A percentile compares a stretch with the other conserved stretches of the same genome.
These are phyloP conservation scores for Phylloporus sp. DNA, from an alignment of 768 basidiomycete species.

Conservation along the genomic window DNA sequence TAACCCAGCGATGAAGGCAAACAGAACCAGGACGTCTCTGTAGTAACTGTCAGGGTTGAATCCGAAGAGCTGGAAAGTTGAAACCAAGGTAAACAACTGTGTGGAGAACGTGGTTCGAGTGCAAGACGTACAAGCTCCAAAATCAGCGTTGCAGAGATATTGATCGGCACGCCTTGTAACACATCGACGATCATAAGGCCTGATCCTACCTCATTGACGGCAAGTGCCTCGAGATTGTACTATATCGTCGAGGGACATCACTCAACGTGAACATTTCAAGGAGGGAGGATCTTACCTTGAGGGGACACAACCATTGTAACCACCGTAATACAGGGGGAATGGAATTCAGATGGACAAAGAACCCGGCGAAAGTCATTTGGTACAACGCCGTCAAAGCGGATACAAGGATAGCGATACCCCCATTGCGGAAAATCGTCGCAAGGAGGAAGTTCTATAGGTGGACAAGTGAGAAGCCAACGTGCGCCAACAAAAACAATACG, in stretches of 20 bases:
- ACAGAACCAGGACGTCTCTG: constrained; percentile 81
- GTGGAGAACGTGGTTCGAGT: background rate
- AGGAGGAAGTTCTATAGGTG: constrained; percentile 80
- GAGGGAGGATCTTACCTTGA: constrained; percentile 43
- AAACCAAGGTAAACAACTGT: background rate
- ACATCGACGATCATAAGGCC: constrained; percentile 81
- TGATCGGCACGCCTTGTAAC: constrained; percentile 76
- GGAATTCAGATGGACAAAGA: constrained; percentile 81
- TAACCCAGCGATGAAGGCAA: constrained; percentile 83
- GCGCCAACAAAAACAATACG: constrained; percentile 25
- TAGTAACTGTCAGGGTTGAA: constrained; percentile 83
- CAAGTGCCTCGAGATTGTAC: constrained; percentile 77
- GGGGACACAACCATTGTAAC: constrained; percentile 87
- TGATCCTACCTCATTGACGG: constrained; percentile 89
- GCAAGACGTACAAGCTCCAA: constrained; percentile 66
- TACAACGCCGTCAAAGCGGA: constrained; percentile 73
- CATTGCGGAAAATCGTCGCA: constrained; percentile 77
- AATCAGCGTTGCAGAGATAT: constrained; percentile 77
- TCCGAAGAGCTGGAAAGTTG: constrained; percentile 65
- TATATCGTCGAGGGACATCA: background rate
- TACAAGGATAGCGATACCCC: constrained; percentile 86
- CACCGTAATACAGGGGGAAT: constrained; percentile 92
- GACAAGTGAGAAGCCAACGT: background rate
- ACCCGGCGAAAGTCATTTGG: constrained; percentile 88
- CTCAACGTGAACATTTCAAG: background rate